A percentile compares a stretch with the other conserved stretches of the same genome.
Evolutionary conservation across 352 stramenopile species (phyloP).

Genomic region (Phytophthora sansomeana): DNA sequence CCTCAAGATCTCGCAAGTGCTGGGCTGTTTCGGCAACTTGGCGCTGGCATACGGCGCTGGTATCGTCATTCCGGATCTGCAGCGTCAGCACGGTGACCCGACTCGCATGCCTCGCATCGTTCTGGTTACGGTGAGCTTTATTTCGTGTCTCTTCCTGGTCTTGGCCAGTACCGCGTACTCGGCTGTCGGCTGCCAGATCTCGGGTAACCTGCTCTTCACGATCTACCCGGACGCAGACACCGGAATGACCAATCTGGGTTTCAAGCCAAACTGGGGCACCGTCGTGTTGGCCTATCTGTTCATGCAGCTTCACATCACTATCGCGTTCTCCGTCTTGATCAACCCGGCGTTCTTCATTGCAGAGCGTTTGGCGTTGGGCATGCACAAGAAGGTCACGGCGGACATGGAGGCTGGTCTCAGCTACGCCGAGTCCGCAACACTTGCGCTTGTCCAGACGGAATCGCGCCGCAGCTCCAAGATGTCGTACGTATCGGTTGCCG

Average conservation of each 20-base stretch:
- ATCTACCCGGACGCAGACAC: constrained; percentile 57
- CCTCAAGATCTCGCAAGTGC: constrained; percentile 45
- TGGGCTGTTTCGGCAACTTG: constrained; percentile 60
- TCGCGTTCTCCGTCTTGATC: constrained; percentile 39
- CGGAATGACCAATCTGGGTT: constrained; percentile 41
- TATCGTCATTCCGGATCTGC: constrained; percentile 59
- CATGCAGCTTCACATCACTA: constrained; percentile 59
- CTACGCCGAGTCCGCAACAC: constrained; percentile 26
- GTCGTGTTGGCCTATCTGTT: constrained; percentile 46
- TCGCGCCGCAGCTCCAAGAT: constrained; percentile 43
- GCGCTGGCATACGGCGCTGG: constrained; percentile 60
- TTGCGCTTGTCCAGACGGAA: constrained; percentile 24
- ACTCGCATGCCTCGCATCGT: constrained; percentile 50
- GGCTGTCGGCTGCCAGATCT: constrained; percentile 70
- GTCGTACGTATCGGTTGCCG: constrained; percentile 48
- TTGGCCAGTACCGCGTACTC: constrained; percentile 49
- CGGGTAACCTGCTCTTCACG: constrained; percentile 71
- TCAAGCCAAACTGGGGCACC: constrained; percentile 34
- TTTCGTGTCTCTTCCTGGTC: constrained; percentile 46
- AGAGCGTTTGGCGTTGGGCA: constrained; percentile 32
- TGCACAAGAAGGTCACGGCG: constrained; percentile 35
- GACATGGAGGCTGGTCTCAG: constrained; percentile 25
- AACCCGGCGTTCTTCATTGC: constrained; percentile 40
- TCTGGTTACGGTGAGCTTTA: constrained; percentile 38
- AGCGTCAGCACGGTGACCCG: constrained; percentile 51